Percentiles rank a stretch among this genome's conserved stretches.
These are phyloP conservation scores for Immersiporthe knoxdaviesiana DNA, from an alignment of 2,329 filamentous ascomycete species.

Conservation along the genomic window DNA sequence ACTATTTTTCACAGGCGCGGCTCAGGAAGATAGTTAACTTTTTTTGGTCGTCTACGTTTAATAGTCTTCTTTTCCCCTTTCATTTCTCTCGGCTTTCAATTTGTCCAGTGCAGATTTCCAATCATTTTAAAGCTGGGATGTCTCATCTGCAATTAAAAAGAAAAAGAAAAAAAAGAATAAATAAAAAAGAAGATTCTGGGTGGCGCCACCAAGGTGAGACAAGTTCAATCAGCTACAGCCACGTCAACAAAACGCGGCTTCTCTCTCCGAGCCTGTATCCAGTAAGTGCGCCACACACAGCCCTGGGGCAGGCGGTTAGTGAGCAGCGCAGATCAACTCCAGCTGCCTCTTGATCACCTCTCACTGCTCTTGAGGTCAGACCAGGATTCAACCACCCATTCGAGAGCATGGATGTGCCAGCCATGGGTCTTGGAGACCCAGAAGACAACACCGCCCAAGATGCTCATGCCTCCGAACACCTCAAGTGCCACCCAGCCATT, in stretches of 20 bases:
- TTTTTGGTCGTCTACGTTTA: not conserved
- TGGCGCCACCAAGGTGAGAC: slow-evolving; percentile 5
- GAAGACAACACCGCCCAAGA: slow-evolving; percentile 72
- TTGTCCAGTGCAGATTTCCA: slow-evolving; percentile 1
- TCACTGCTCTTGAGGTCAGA: slow-evolving; percentile 36
- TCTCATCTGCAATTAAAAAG: slow-evolving; percentile 2
- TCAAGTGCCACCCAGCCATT: slow-evolving; percentile 72
- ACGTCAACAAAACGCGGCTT: not conserved
- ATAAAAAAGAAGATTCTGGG: not conserved
- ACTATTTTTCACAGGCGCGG: not conserved
- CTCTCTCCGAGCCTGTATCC: not conserved
- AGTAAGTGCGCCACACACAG: not conserved
- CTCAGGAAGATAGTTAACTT: not conserved
- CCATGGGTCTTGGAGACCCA: slow-evolving; percentile 51
- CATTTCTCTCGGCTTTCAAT: not conserved
- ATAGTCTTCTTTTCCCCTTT: too few relatives aligned
- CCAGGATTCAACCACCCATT: slow-evolving; percentile 38
- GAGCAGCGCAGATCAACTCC: not conserved
- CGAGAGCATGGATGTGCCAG: slow-evolving; percentile 35
- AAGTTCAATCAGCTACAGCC: not conserved
- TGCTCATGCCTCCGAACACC: slow-evolving; percentile 72
- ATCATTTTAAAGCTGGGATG: slow-evolving; percentile 12
- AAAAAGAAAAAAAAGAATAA: too few relatives aligned
- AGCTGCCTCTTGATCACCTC: slow-evolving; percentile 20
- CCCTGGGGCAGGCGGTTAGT: not conserved